phyloP scores from a whole-genome alignment of 1,284 basidiomycete genomes.

The Macrocybe sp. region DNA sequence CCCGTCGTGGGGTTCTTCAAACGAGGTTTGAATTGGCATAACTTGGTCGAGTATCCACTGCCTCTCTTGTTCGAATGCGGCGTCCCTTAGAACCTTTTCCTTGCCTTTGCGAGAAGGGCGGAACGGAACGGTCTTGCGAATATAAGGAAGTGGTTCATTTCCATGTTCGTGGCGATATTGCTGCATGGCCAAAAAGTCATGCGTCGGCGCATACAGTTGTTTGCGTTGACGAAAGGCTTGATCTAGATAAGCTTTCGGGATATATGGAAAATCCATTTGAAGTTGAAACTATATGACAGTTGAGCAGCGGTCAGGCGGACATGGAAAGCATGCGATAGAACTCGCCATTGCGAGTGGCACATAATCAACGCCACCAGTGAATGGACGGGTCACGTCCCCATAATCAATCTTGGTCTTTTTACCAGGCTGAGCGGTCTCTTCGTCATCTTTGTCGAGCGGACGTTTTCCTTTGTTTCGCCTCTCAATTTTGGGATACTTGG shows the following conservation, averaged over 20 bases:
- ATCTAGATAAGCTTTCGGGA: constrained; percentile 50
- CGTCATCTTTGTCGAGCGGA: constrained; percentile 15
- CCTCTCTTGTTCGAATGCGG: constrained; percentile 42
- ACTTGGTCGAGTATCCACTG: constrained; percentile 22
- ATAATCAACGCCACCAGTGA: constrained; percentile 40
- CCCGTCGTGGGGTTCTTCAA: constrained; percentile 38
- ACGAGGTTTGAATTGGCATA: constrained; percentile 10
- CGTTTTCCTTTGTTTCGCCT: constrained; percentile 50
- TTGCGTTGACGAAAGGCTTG: constrained; percentile 31
- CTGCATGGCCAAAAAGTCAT: constrained; percentile 36
- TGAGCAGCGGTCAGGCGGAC: neutral
- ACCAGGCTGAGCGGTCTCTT: constrained; percentile 25
- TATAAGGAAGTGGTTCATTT: constrained; percentile 32
- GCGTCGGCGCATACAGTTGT: constrained; percentile 55
- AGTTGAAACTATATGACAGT: constrained; percentile 42
- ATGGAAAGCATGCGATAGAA: constrained; percentile 4
- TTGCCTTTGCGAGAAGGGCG: constrained; percentile 37
- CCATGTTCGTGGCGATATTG: constrained; percentile 24
- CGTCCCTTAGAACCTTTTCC: constrained; percentile 27
- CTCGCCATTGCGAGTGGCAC: constrained; percentile 44
- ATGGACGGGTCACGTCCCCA: constrained; percentile 35
- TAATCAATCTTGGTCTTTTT: constrained; percentile 48
- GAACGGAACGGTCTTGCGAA: constrained; percentile 31
- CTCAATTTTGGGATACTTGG: constrained; percentile 54
- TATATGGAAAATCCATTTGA: constrained; percentile 48